Percentiles rank a stretch among this genome's conserved stretches.
These are phyloP conservation scores for Aphanomyces euteiches DNA, from an alignment of 352 stramenopile genomes.

Conservation along the genomic window DNA sequence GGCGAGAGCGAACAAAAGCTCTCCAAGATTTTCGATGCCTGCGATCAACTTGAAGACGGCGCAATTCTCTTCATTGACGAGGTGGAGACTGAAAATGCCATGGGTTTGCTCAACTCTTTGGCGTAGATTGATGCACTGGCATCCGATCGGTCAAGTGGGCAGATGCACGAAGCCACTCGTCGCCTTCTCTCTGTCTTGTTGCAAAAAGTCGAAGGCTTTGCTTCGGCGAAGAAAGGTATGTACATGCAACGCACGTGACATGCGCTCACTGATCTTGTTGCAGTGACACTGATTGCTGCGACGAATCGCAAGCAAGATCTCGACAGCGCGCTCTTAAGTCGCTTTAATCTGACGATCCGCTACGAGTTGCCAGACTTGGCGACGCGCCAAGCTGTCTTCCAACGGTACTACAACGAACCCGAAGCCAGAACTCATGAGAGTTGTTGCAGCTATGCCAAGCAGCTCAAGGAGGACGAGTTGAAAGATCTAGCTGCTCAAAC, in stretches of 20 bases:
- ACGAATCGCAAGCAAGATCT: conserved; percentile 87
- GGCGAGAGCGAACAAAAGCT: conserved; percentile 94
- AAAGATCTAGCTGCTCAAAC: conserved; percentile 72
- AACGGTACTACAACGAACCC: conserved; percentile 45
- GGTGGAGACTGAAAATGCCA: conserved; percentile 34
- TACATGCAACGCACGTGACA: conserved; percentile 51
- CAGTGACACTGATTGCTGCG: conserved; percentile 22
- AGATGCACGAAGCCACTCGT: conserved; percentile 91
- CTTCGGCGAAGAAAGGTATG: conserved; percentile 90
- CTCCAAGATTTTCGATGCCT: conserved; percentile 91
- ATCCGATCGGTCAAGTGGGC: conserved; percentile 77
- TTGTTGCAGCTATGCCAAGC: conserved; percentile 78
- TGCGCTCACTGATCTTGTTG: not conserved
- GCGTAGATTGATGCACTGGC: conserved; percentile 85
- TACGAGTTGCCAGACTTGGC: conserved; percentile 86
- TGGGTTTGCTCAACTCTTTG: not conserved
- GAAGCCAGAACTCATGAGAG: not conserved
- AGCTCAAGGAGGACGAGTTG: conserved; percentile 74
- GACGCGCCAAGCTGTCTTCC: conserved; percentile 85
- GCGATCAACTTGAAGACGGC: conserved; percentile 81
- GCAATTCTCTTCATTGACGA: conserved; percentile 95
- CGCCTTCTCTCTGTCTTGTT: conserved; percentile 89
- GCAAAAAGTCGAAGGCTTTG: conserved; percentile 91
- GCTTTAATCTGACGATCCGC: conserved; percentile 90
- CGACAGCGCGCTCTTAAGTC: conserved; percentile 88